A percentile compares a stretch with the other conserved stretches of the same genome.
Evolutionary conservation across 2,329 filamentous ascomycete species (phyloP).

Genomic region (Gaeumannomyces tritici): DNA sequence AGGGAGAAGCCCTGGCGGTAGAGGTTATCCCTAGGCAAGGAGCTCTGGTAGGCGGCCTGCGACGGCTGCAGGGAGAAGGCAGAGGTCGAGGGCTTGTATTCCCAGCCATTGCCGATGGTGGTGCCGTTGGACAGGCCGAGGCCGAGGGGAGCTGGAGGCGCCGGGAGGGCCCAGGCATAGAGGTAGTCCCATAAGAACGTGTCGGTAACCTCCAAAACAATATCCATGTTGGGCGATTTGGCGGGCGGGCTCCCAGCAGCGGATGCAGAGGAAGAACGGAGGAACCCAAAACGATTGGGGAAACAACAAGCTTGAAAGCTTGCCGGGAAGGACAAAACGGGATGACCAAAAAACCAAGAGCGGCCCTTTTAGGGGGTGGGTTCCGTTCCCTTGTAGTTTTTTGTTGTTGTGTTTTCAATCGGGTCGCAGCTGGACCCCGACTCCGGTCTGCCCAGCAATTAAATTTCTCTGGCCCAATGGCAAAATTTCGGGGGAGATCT

Average conservation of each 20-base stretch:
- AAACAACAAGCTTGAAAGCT: too few relatives aligned
- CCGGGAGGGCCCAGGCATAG: conserved; percentile 65
- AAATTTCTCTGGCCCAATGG: too few relatives aligned
- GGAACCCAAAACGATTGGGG: too few relatives aligned
- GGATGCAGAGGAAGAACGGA: too few relatives aligned
- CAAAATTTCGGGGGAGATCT: too few relatives aligned
- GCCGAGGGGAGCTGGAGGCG: conserved; percentile 41
- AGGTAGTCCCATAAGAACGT: conserved; percentile 71
- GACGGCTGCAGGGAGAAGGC: conserved; percentile 62
- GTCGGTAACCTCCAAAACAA: conserved; percentile 79
- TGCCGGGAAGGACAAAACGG: too few relatives aligned
- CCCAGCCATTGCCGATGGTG: conserved; percentile 45
- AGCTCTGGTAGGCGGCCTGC: conserved; percentile 69
- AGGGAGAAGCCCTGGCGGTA: conserved; percentile 66
- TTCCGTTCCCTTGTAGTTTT: too few relatives aligned
- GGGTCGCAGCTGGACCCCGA: too few relatives aligned
- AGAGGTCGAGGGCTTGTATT: conserved; percentile 63
- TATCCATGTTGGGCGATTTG: conserved; percentile 56
- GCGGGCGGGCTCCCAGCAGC: neutral
- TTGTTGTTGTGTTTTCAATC: too few relatives aligned
- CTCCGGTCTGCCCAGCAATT: too few relatives aligned
- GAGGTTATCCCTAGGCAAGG: conserved; percentile 67
- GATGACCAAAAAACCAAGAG: too few relatives aligned
- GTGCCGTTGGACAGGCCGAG: conserved; percentile 45
- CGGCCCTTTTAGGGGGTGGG: too few relatives aligned